Percentiles rank a stretch among this genome's conserved stretches.
These are phyloP conservation scores for Pseudogymnoascus sp. DNA, from an alignment of 2,329 filamentous ascomycete species.

Conservation along the genomic window DNA sequence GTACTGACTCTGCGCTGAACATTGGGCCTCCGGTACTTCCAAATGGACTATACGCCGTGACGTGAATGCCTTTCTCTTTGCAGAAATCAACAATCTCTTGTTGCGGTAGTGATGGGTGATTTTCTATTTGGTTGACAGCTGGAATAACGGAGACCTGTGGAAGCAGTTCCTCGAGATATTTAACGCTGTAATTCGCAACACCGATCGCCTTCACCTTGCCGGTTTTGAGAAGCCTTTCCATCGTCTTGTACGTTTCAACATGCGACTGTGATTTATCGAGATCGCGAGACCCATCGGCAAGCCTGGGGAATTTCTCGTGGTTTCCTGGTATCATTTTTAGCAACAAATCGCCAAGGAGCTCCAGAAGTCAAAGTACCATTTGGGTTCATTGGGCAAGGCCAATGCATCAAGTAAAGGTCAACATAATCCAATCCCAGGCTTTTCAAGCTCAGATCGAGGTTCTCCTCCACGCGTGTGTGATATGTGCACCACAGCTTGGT, in stretches of 20 bases:
- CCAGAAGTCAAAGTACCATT: constrained; percentile 32
- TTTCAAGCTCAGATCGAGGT: constrained; percentile 20
- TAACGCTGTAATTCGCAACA: constrained; percentile 31
- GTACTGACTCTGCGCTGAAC: constrained; percentile 48
- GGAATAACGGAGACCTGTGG: constrained; percentile 38
- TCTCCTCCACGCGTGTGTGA: constrained; percentile 33
- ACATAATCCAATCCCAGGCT: constrained; percentile 40
- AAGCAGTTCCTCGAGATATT: constrained; percentile 30
- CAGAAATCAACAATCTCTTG: constrained; percentile 43
- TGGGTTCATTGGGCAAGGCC: constrained; percentile 59
- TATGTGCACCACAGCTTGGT: constrained; percentile 33
- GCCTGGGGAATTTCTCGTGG: constrained; percentile 12
- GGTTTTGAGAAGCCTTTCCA: constrained; percentile 38
- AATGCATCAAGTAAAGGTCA: constrained; percentile 45
- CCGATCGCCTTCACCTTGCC: constrained; percentile 42
- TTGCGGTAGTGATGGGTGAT: constrained; percentile 50
- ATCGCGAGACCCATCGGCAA: constrained; percentile 23
- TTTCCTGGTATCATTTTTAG: constrained; percentile 12
- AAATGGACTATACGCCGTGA: constrained; percentile 42
- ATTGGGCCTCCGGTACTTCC: constrained; percentile 34
- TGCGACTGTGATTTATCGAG: constrained; percentile 14
- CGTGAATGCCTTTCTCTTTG: constrained; percentile 39
- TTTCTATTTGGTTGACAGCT: constrained; percentile 51
- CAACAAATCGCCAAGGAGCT: neutral
- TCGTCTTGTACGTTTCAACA: constrained; percentile 37